These are phyloP conservation scores for Solanum hybrid DNA, from an alignment of 305 asterid genomes.

Conservation along the genomic window DNA sequence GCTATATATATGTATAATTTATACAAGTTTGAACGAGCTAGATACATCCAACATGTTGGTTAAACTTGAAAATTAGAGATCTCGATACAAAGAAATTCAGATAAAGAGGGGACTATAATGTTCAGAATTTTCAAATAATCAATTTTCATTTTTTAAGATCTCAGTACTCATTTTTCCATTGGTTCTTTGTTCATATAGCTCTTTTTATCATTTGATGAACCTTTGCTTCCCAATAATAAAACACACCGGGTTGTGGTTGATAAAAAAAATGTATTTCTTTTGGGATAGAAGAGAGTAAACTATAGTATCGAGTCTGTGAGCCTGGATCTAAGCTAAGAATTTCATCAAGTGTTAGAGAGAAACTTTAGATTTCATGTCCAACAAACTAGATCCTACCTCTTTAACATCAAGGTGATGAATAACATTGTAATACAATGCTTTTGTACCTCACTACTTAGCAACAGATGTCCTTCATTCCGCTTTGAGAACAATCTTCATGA, in stretches of 20 bases:
- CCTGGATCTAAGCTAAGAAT: not conserved
- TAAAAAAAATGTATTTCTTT: not conserved
- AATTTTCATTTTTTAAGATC: not conserved
- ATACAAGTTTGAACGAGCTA: not conserved
- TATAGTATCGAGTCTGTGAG: not conserved
- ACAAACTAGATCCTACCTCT: not conserved
- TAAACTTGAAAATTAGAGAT: not conserved
- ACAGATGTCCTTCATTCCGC: conserved; percentile 37
- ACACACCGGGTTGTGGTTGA: not conserved
- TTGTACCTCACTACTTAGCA: not conserved
- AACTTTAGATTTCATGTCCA: not conserved
- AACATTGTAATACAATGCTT: not conserved
- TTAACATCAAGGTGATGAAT: not conserved
- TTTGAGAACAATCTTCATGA: conserved; percentile 76
- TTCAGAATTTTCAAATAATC: not conserved
- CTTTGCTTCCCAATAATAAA: not conserved
- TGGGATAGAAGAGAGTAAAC: not conserved
- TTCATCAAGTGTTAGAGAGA: not conserved
- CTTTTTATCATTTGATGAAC: not conserved
- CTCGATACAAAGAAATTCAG: not conserved
- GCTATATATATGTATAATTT: not conserved
- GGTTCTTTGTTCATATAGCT: not conserved
- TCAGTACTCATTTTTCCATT: not conserved
- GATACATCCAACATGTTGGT: not conserved
- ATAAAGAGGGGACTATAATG: not conserved